A percentile compares a stretch with the other conserved stretches of the same genome.
Evolutionary conservation across 1,139 yeast genomes (phyloP).

Genomic region (Yamadazyma pseudoaaseri): DNA sequence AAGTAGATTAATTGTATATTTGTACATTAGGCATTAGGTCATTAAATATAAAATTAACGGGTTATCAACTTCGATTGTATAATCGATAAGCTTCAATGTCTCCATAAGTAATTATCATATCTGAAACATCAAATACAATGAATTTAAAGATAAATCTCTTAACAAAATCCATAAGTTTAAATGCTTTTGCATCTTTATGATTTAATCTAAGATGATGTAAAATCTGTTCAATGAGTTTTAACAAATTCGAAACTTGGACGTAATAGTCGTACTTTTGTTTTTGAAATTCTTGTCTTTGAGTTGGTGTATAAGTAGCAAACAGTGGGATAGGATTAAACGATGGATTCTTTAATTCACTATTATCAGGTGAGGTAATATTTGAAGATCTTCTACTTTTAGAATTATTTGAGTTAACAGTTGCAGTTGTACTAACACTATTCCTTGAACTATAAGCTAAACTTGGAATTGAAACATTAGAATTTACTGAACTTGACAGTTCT

Average conservation of each 20-base stretch:
- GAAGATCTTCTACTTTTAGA: conserved; percentile 12
- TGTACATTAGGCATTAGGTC: conserved; percentile 12
- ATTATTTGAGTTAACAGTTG: conserved; percentile 10
- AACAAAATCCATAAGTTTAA: conserved; percentile 37
- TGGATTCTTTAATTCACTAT: conserved; percentile 10
- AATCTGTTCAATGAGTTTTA: conserved; percentile 18
- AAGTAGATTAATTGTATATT: conserved; percentile 21
- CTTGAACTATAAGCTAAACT: conserved; percentile 12
- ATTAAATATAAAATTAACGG: conserved; percentile 1
- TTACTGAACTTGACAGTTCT: conserved; percentile 34
- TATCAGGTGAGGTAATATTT: conserved; percentile 10
- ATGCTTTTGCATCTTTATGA: conserved; percentile 18
- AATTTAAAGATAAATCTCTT: conserved; percentile 37
- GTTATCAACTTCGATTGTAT: conserved; percentile 11
- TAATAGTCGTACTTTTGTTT: conserved; percentile 39
- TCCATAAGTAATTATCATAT: conserved; percentile 38
- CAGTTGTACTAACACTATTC: conserved; percentile 21
- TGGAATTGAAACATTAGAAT: conserved; percentile 23
- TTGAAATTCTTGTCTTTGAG: conserved; percentile 34
- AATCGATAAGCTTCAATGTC: conserved; percentile 22
- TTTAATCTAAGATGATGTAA: conserved; percentile 11
- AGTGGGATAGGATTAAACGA: conserved; percentile 10
- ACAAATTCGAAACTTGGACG: conserved; percentile 23
- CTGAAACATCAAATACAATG: conserved; percentile 37
- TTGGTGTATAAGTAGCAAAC: conserved; percentile 14